Evolutionary conservation across 768 basidiomycete genomes (phyloP).

Genomic region (Flagelloscypha sp.): DNA sequence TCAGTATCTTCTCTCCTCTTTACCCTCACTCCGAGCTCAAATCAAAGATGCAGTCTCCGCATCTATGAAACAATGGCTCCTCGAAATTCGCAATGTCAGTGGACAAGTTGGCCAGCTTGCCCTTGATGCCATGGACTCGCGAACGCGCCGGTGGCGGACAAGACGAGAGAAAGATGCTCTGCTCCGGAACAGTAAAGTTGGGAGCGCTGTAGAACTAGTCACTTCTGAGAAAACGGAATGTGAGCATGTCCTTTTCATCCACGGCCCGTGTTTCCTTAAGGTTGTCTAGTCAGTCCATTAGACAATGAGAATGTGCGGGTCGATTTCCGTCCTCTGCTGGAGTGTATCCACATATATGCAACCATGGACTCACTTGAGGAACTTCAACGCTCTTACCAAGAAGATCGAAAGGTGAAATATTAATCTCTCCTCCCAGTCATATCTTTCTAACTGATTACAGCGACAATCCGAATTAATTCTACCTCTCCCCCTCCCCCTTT

Average conservation of each 20-base stretch:
- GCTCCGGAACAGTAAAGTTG: constrained; percentile 67
- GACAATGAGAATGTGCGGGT: constrained; percentile 83
- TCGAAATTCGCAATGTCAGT: constrained; percentile 87
- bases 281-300: constrained; percentile 69
- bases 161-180: constrained; percentile 81
- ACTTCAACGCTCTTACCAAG: constrained; percentile 86
- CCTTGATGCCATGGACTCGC: constrained; percentile 80
- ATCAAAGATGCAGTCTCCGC: constrained; percentile 93
- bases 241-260: constrained; percentile 32
- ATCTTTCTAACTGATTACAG: constrained; percentile 28
- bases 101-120: constrained; percentile 81
- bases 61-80: constrained; percentile 92
- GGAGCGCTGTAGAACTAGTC: constrained; percentile 87
- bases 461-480: constrained; percentile 96
- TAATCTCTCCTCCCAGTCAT: constrained; percentile 1
- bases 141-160: constrained; percentile 75
- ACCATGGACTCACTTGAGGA: constrained; percentile 87
- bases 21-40: constrained; percentile 82
- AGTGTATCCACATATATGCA: constrained; percentile 95
- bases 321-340: constrained; percentile 91
- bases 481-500: constrained; percentile 58
- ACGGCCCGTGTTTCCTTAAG: constrained; percentile 8
- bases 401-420: constrained; percentile 76
- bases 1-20: constrained; percentile 80
- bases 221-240: constrained; percentile 93